Base-by-base conservation (phyloP, 441 rosid genomes). In the Erodium moschatum region DNA sequence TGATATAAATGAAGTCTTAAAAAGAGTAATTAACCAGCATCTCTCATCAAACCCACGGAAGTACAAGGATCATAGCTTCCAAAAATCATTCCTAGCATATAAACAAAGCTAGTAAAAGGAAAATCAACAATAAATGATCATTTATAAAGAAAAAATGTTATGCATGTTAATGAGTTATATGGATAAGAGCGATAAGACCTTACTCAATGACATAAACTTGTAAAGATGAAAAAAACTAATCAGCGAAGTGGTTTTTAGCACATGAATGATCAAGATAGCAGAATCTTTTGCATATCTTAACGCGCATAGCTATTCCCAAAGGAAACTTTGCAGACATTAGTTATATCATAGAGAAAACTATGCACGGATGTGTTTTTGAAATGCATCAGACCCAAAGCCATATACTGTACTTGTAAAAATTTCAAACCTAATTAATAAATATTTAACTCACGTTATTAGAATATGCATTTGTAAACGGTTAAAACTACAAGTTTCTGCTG, bases 61-160 rank as follows among this genome's bases (percentile, higher is more conserved):
- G 13, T 31, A 35, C 52, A n/a, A 31, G 52, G 27, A 62, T 13
- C 50, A 50, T 52, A 65, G 64, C 73, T 64, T 54, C 16, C 44
- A 20, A 63, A 63, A 24, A 4, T 4, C 66, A 63, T 63, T 63
- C 40, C 18, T 63, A n/a, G 66, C 13, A 63, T 29, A n/a, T 6
- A 58, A 20, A 54, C 44, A 58, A 56, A 15, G 20, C n/a, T n/a
- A 27, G 61, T 54, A 54, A 18, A 16, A 54, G 20, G 60, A 52
- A 42, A 46, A 46, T 46, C 10, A 9, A 46, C 52, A 12, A 46
- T 46, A 46, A 46, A 46, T 12, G 52, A 46, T 46, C 52, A 46
- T 11, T 46, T 11, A 11, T 46, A 46, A 46, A 46, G 52, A 5
- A 46, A 46, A 46, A 12, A 46, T 9, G 15, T 12, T 13, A 46